Evolutionary conservation across 805 yeast genomes (phyloP).

Genomic region (Blastobotrys parvus): DNA sequence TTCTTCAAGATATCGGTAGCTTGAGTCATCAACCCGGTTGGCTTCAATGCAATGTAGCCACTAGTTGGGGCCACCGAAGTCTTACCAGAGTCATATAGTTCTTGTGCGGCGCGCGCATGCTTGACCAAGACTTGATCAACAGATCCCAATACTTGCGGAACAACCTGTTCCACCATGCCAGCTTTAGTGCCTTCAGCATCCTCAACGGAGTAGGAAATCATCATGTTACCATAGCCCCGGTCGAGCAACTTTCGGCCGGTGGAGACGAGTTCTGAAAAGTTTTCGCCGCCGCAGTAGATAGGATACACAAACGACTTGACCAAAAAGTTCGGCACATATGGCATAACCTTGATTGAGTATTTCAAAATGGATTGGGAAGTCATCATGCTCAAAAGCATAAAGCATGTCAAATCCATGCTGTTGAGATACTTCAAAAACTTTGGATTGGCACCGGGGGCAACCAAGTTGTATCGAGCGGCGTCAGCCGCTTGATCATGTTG

Average conservation of each 20-base stretch:
- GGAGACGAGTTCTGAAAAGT: constrained; percentile 53
- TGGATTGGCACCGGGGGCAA: constrained; percentile 5
- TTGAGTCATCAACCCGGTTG: constrained; percentile 76
- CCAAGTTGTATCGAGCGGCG: neutral
- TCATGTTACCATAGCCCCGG: constrained; percentile 86
- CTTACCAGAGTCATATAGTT: constrained; percentile 18
- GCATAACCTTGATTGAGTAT: constrained; percentile 26
- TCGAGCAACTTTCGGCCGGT: constrained; percentile 61
- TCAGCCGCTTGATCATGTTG: neutral
- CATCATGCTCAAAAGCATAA: constrained; percentile 25
- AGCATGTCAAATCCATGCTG: constrained; percentile 21
- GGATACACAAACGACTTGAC: constrained; percentile 69
- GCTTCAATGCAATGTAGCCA: constrained; percentile 88
- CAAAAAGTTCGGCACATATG: constrained; percentile 50
- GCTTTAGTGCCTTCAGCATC: constrained; percentile 72
- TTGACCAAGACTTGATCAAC: constrained; percentile 56
- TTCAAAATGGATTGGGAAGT: constrained; percentile 27
- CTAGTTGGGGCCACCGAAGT: constrained; percentile 69
- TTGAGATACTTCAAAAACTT: constrained; percentile 16
- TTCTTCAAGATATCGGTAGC: constrained; percentile 67
- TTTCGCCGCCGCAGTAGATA: constrained; percentile 87
- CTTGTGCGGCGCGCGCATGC: constrained; percentile 38
- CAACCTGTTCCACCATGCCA: constrained; percentile 25
- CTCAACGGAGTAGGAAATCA: constrained; percentile 89
- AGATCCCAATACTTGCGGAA: constrained; percentile 41